Percentiles rank a stretch among this genome's conserved stretches.
These are phyloP conservation scores for Tricharina praecox DNA, from an alignment of 495 filamentous ascomycete species.

Conservation along the genomic window DNA sequence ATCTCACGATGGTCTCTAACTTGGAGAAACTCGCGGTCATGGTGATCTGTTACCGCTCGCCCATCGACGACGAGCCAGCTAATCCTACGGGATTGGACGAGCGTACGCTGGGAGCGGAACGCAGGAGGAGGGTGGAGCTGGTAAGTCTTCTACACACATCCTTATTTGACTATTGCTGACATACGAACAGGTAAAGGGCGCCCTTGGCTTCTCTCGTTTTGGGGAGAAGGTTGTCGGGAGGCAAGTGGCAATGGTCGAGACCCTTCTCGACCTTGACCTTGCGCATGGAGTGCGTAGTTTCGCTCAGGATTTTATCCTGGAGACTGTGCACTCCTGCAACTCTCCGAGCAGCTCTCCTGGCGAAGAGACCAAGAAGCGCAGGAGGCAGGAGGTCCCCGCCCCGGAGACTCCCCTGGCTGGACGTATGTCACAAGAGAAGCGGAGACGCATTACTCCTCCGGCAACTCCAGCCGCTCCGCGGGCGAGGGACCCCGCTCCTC, in stretches of 20 bases:
- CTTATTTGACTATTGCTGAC: no score
- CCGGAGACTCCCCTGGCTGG: no score
- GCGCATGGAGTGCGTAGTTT: neutral
- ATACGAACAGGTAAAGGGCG: neutral
- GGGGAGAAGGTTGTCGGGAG: neutral
- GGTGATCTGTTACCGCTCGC: slow-evolving; percentile 24
- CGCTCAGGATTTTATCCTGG: neutral
- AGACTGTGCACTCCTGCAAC: no score
- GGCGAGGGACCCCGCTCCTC: no score
- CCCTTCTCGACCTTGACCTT: slow-evolving; percentile 1
- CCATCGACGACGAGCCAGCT: slow-evolving; percentile 18
- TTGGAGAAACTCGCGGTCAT: slow-evolving; percentile 20
- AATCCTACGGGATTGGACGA: slow-evolving; percentile 20
- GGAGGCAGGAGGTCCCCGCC: no score
- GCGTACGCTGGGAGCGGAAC: slow-evolving; percentile 18
- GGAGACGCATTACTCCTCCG: no score
- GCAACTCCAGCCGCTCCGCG: no score
- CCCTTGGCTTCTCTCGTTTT: neutral
- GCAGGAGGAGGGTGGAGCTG: slow-evolving; percentile 18
- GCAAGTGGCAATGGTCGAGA: neutral
- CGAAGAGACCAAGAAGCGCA: no score
- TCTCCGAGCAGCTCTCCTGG: no score
- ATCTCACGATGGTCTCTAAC: slow-evolving; percentile 10
- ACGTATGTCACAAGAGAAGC: no score
- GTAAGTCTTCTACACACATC: no score